Evolutionary conservation across 768 basidiomycete genomes (phyloP), one percentile per base, ranked within the genome.

Genomic region (Podaxis pistillaris): DNA sequence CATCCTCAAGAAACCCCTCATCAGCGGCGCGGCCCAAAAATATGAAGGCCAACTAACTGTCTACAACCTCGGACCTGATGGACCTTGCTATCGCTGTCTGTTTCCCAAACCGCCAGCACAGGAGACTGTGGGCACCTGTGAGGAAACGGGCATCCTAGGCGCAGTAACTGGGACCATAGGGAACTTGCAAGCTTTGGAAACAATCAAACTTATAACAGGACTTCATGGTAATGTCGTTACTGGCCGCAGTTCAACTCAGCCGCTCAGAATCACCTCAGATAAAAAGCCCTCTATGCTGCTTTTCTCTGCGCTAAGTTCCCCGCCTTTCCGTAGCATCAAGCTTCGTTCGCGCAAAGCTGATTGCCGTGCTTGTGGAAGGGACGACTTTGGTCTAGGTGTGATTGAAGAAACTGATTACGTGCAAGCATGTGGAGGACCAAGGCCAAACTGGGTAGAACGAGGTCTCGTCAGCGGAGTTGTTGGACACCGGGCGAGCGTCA

Each of bases 61-160:
- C 13, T 94, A 92, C 72, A 92, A 93, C 69, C 74, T 88, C 3
- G 85, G 82, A 5, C 73, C 76, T 19, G 75, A 83, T 30, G 89
- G 94, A 1, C 96, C 95, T 0, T 99, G 97, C 74, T 98, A 96
- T 74, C 84, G 97, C 15, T 98, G 97, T 72, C 74, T 98, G 47
- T 98, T 95, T 73, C 96, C 96, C 0, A 84, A 81, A 57, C 87
- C 94, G 1, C 87, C 94, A 1, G 81, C 86, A 3, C 81, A 77
- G 19, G 85, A 85, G 58, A 79, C 79, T 28, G 75, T 83, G 1
- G 89, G 93, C 7, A 86, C 87, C 8, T 99, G 97, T 66, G 94
- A 90, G 68, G 95, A 97, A 70, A 80, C 87, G 3, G 96, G 96
- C 1, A 88, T 98, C 4, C 75, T 97, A 53, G 96, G 96, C 5